Base-by-base conservation (phyloP, 169 alveolate genomes). In the Plasmodium chabaudi region DNA sequence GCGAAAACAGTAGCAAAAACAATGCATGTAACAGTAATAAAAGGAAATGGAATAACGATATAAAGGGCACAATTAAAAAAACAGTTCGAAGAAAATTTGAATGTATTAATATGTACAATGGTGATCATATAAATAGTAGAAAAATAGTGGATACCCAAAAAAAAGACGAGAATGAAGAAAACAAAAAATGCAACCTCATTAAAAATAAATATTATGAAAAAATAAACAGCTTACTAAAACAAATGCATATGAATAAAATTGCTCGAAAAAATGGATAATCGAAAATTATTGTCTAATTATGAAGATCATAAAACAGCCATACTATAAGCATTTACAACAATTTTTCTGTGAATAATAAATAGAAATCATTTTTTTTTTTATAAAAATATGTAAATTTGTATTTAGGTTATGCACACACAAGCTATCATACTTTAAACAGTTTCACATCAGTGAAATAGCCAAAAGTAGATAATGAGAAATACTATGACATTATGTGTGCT, bases 201-300 rank as follows among this genome's bases (percentile, higher is more conserved):
- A 61, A 61, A 47, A 75, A 75, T 75, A 75, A 63, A 55, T 75
- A 75, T 61, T 75, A 75, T 75, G 75, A 61, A 75, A 60, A 75
- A 23, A 75, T 75, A 39, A 75, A 75, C 39, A 46, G 44, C 34
- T 9, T 75, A 67, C 49, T 75, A 39, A 75, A 75, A 65, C 70
- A 75, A 19, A 56, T 63, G 19, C 88, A 75, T 27, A 7, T 75
- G 46, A 75, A 27, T 44, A 49, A 75, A 75, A 46, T 75, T 49
- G 74, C 88, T n/a, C 63, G 88, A 75, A 56, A 56, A 34, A 75
- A 61, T 15, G 42, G 13, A 39, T 25, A 21, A 56, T 34, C 4
- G 0, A 34, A 34, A 34, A 34, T 34, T 34, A 34, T 34, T 34
- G 42, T 34, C 42, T 34, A 34, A 34, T 34, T 34, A 34, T 34